A percentile compares a stretch with the other conserved stretches of the same genome.
Conservation (phyloP, 441 rosid species). For the Gossypium gossypioides region DNA sequence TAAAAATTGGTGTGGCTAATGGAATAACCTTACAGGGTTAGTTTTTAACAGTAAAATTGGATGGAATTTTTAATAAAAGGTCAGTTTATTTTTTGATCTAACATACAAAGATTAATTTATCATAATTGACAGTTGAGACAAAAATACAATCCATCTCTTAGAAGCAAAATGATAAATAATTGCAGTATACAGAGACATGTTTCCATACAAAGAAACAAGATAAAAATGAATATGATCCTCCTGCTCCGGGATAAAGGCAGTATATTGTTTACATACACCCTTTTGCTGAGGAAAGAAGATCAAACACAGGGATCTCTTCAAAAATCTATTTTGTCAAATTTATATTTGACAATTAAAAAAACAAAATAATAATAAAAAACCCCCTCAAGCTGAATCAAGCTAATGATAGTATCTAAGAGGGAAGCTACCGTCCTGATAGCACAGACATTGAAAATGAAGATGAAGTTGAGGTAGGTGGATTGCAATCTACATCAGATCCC, state of each 20-base stretch:
- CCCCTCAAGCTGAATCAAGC: not conserved
- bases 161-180: not conserved
- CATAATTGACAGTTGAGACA: too few relatives aligned
- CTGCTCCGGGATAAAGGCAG: not conserved
- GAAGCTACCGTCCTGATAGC: slow-evolving; percentile 46
- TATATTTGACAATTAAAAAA: too few relatives aligned
- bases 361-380: not conserved
- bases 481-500: slow-evolving; percentile 19
- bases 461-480: slow-evolving; percentile 19
- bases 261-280: not conserved
- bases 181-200: not conserved
- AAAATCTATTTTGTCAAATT: not conserved
- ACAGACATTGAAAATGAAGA: slow-evolving; percentile 44
- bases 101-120: too few relatives aligned
- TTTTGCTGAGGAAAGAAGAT: not conserved
- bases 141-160: too few relatives aligned
- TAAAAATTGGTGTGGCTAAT: too few relatives aligned
- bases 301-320: not conserved
- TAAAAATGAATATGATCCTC: not conserved
- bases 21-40: too few relatives aligned
- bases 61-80: too few relatives aligned
- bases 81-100: too few relatives aligned
- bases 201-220: too few relatives aligned
- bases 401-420: not conserved
- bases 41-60: too few relatives aligned